phyloP scores from a whole-genome alignment of 2,329 filamentous ascomycete genomes.

The Thelonectria rubi region DNA sequence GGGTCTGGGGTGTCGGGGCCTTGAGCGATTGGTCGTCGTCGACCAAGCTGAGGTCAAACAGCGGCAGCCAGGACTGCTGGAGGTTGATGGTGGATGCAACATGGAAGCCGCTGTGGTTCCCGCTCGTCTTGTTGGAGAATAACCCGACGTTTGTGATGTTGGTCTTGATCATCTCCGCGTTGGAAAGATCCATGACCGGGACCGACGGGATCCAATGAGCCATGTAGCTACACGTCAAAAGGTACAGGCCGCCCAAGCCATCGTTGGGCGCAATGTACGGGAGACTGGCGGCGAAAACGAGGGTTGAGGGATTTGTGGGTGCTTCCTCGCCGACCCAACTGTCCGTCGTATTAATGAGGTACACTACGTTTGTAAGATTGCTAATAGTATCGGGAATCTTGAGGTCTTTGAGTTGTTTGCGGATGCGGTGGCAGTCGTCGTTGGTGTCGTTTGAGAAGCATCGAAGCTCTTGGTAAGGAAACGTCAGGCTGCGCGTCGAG shows the following conservation, averaged over 20 bases:
- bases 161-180: not conserved
- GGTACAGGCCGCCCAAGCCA: not conserved
- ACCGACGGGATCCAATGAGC: conserved; percentile 16
- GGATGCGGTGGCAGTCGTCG: not conserved
- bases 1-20: too few relatives aligned
- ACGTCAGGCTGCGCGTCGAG: not conserved
- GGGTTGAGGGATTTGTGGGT: not conserved
- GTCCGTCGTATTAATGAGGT: not conserved
- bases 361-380: not conserved
- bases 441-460: not conserved
- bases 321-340: not conserved
- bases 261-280: not conserved
- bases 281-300: conserved; percentile 1
- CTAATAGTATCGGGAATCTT: not conserved
- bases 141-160: conserved; percentile 1
- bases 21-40: not conserved
- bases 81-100: not conserved
- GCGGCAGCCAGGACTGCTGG: not conserved
- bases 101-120: not conserved
- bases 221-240: conserved; percentile 13
- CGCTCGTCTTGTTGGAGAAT: not conserved
- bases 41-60: not conserved
- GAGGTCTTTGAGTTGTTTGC: not conserved
- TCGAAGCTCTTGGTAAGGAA: not conserved
- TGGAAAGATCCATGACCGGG: not conserved